Evolutionary conservation across 2,329 filamentous ascomycete genomes (phyloP).

Genomic region (Lasiodiplodia hormozganensis): DNA sequence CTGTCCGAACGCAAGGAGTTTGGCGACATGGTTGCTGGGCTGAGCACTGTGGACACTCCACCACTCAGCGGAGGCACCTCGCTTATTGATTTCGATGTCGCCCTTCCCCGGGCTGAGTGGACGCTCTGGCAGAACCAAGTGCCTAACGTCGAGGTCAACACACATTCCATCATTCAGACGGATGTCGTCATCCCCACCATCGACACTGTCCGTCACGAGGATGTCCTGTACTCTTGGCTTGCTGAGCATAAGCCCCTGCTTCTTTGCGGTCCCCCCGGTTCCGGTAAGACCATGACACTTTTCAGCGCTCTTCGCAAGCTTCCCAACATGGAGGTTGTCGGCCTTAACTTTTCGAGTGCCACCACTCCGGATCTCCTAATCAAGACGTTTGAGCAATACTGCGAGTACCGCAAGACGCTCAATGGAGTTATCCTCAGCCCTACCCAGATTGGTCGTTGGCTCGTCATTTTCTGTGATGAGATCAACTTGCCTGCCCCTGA

Average conservation of each 20-base stretch:
- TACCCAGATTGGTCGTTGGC: constrained; percentile 95
- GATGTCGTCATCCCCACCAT: constrained; percentile 98
- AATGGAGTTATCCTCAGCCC: constrained; percentile 96
- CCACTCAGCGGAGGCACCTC: constrained; percentile 78
- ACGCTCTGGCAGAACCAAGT: constrained; percentile 93
- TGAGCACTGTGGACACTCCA: constrained; percentile 87
- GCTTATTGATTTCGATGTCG: constrained; percentile 94
- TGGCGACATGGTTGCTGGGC: constrained; percentile 80
- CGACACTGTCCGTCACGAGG: constrained; percentile 96
- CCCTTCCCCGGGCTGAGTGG: constrained; percentile 88
- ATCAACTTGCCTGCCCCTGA: constrained; percentile 98
- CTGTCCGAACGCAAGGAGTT: constrained; percentile 86
- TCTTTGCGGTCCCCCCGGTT: constrained; percentile 95
- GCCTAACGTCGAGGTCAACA: constrained; percentile 94
- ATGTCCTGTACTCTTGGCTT: constrained; percentile 99
- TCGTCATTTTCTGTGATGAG: constrained; percentile 98
- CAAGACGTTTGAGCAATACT: constrained; percentile 99
- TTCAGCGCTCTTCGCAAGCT: constrained; percentile 97
- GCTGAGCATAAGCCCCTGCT: constrained; percentile 97
- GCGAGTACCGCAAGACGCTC: constrained; percentile 98
- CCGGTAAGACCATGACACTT: constrained; percentile 99
- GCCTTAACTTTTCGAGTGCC: constrained; percentile 98
- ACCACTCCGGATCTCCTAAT: constrained; percentile 97
- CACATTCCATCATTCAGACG: constrained; percentile 95
- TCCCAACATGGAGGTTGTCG: constrained; percentile 98